Evolutionary conservation across 768 basidiomycete species (phyloP).

Genomic region (Obba rivulosa): DNA sequence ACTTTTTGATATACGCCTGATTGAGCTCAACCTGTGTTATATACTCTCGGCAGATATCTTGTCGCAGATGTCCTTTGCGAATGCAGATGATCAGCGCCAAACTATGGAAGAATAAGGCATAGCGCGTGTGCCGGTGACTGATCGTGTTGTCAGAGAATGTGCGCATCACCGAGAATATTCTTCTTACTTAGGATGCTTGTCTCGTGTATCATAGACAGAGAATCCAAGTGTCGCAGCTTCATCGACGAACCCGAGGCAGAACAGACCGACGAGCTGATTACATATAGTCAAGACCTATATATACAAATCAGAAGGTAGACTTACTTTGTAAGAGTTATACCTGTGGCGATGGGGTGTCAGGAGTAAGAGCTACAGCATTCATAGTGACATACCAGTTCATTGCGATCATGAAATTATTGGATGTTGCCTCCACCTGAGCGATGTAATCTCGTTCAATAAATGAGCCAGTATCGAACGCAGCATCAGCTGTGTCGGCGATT

Average conservation of each 20-base stretch:
- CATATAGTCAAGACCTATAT: not conserved
- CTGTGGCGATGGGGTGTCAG: slow-evolving; percentile 23
- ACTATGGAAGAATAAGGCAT: slow-evolving; percentile 64
- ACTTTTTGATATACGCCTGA: slow-evolving; percentile 59
- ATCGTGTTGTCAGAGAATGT: not conserved
- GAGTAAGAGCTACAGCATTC: not conserved
- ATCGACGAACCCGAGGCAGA: slow-evolving; percentile 51
- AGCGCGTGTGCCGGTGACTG: slow-evolving; percentile 67
- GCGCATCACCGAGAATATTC: not conserved
- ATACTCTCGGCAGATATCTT: slow-evolving; percentile 35
- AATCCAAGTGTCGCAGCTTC: slow-evolving; percentile 64
- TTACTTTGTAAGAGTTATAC: slow-evolving; percentile 64
- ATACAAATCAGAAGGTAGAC: not conserved
- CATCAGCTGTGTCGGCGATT: slow-evolving; percentile 38
- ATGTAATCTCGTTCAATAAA: slow-evolving; percentile 55
- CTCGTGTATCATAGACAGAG: slow-evolving; percentile 50
- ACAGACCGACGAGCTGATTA: slow-evolving; percentile 54
- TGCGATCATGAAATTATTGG: slow-evolving; percentile 46
- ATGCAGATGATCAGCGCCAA: slow-evolving; percentile 60
- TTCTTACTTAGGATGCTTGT: slow-evolving; percentile 58
- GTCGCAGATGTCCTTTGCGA: slow-evolving; percentile 36
- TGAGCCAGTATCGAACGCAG: slow-evolving; percentile 53
- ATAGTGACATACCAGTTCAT: slow-evolving; percentile 49
- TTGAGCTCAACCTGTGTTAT: slow-evolving; percentile 54
- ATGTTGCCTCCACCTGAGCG: slow-evolving; percentile 34